Evolutionary conservation across 192 early-diverging fungal species (phyloP).

Genomic region (Haplosporangium gracile): DNA sequence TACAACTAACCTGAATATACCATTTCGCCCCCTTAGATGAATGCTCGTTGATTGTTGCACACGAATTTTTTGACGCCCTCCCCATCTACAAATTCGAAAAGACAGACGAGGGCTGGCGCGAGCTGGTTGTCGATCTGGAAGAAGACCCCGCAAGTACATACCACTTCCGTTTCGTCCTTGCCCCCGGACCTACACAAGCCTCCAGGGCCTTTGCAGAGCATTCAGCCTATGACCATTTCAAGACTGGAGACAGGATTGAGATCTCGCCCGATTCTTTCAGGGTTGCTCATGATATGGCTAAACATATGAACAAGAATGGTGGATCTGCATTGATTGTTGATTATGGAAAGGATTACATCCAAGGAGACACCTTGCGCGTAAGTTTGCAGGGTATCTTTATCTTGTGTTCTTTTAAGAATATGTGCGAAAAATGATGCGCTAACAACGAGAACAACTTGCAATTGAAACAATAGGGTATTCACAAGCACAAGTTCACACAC

Average conservation of each 20-base stretch:
- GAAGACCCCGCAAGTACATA: slow-evolving; percentile 72
- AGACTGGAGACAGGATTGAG: slow-evolving; percentile 85
- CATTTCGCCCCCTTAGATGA: slow-evolving; percentile 33
- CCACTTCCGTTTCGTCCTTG: slow-evolving; percentile 83
- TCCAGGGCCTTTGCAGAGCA: slow-evolving; percentile 58
- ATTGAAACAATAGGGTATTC: slow-evolving; percentile 74
- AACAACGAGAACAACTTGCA: not conserved
- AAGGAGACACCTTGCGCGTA: slow-evolving; percentile 85
- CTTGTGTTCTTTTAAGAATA: not conserved
- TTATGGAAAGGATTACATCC: slow-evolving; percentile 87
- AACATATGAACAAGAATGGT: slow-evolving; percentile 72
- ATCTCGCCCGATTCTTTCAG: slow-evolving; percentile 85
- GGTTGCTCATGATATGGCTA: slow-evolving; percentile 75
- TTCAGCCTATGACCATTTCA: slow-evolving; percentile 62
- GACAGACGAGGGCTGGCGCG: slow-evolving; percentile 87
- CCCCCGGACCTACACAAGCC: slow-evolving; percentile 72
- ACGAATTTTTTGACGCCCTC: slow-evolving; percentile 98
- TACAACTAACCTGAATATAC: not conserved
- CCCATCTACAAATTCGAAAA: slow-evolving; percentile 89
- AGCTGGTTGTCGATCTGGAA: slow-evolving; percentile 89
- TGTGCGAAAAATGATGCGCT: too few relatives aligned
- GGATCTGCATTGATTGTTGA: slow-evolving; percentile 88
- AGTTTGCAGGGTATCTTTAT: slow-evolving; percentile 3
- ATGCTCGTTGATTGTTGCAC: slow-evolving; percentile 84
- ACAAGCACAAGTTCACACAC: slow-evolving; percentile 83